phyloP scores from a whole-genome alignment of 73 alveolate genomes.

The Loxodes magnus region DNA sequence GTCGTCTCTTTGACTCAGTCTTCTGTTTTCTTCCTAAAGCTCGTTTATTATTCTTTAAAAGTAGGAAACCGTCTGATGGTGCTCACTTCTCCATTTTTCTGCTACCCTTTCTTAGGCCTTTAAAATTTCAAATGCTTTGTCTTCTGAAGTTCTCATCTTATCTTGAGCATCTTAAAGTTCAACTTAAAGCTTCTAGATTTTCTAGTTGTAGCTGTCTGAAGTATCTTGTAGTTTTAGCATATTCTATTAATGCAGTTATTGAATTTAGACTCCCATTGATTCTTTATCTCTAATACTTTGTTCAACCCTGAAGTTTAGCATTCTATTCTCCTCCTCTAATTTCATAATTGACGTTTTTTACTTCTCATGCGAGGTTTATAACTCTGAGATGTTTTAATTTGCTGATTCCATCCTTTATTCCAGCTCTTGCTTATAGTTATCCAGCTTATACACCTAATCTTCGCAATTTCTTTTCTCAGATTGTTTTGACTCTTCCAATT shows the following conservation, averaged over 20 bases:
- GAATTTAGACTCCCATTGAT: too few species aligned
- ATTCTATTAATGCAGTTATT: too few species aligned
- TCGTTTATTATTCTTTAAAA: constrained; percentile 3
- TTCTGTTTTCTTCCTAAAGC: not conserved
- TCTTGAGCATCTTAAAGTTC: constrained; percentile 31
- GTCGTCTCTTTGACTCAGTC: constrained; percentile 4
- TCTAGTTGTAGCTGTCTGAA: too few species aligned
- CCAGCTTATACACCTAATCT: constrained; percentile 9
- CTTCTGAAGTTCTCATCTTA: constrained; percentile 24
- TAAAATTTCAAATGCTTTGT: constrained; percentile 33
- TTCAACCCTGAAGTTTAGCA: constrained; percentile 19
- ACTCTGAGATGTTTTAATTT: too few species aligned
- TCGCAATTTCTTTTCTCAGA: constrained; percentile 22
- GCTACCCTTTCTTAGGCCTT: constrained; percentile 28
- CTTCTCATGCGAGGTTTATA: too few species aligned
- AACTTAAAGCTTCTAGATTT: too few species aligned
- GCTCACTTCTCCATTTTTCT: constrained; percentile 38
- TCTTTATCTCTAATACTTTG: constrained; percentile 16
- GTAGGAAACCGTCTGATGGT: constrained; percentile 8
- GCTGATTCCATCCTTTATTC: too few species aligned
- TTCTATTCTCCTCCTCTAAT: constrained; percentile 26
- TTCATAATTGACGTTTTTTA: too few species aligned
- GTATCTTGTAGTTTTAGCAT: too few species aligned
- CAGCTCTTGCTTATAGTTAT: constrained; percentile 20
- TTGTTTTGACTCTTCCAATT: constrained; percentile 9